A percentile compares a stretch with the other conserved stretches of the same genome.
Conservation (phyloP, 1,139 yeast species). For the Diutina rugosa region DNA sequence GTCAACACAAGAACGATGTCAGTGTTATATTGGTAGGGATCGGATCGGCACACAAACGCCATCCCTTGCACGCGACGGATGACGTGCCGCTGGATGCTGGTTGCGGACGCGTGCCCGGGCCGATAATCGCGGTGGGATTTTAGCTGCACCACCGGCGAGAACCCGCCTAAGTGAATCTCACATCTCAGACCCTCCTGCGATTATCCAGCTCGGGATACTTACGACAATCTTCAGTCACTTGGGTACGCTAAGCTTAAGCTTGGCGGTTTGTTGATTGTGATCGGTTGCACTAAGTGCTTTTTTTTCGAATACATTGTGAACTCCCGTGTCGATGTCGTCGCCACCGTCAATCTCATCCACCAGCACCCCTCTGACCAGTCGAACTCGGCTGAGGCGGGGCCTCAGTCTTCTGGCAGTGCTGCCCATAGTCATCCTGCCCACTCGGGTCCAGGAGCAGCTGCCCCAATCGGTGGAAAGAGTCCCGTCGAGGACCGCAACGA, state of each 20-base stretch:
- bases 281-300: background rate
- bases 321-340: background rate
- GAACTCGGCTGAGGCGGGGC: background rate
- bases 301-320: background rate
- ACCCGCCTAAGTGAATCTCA: background rate
- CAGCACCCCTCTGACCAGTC: background rate
- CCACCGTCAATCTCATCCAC: background rate
- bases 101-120: background rate
- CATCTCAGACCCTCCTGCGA: background rate
- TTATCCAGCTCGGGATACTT: background rate
- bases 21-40: background rate
- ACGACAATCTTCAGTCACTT: background rate
- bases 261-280: background rate
- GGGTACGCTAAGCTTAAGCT: background rate
- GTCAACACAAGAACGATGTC: background rate
- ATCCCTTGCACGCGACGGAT: background rate
- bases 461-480: background rate
- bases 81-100: background rate
- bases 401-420: background rate
- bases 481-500: background rate
- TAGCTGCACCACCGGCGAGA: background rate
- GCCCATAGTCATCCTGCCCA: background rate
- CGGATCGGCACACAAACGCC: background rate
- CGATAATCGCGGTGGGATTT: background rate
- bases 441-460: background rate